A percentile compares a stretch with the other conserved stretches of the same genome.
Evolutionary conservation across 306 rosid genomes (phyloP).

Genomic region (Carpinus viminea): DNA sequence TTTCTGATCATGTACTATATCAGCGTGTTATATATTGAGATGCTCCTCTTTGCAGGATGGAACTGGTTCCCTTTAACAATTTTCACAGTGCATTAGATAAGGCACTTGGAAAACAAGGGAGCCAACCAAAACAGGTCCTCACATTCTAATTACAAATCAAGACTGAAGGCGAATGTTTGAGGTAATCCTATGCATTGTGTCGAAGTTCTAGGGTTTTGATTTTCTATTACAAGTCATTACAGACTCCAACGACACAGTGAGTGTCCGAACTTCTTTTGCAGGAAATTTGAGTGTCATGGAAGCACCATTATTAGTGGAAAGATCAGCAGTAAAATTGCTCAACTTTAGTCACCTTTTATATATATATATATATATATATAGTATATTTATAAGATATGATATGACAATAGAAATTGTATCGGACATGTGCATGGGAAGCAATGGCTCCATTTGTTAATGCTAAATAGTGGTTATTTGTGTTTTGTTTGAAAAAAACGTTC

Average conservation of each 20-base stretch:
- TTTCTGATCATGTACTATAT: neutral
- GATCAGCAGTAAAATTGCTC: neutral
- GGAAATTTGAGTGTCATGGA: neutral
- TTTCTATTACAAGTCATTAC: neutral
- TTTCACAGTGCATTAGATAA: constrained; percentile 70
- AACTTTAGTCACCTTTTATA: neutral
- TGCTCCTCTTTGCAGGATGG: constrained; percentile 59
- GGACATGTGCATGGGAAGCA: neutral
- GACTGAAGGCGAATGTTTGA: constrained; percentile 5
- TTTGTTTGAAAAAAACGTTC: too few relatives aligned
- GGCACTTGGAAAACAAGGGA: constrained; percentile 86
- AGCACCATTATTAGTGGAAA: neutral
- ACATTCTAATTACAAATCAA: constrained; percentile 48
- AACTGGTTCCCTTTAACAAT: constrained; percentile 67
- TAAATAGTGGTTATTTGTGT: too few relatives aligned
- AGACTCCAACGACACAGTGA: neutral
- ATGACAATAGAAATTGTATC: neutral
- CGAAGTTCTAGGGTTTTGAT: neutral
- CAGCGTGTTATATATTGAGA: constrained; percentile 3
- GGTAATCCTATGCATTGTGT: neutral
- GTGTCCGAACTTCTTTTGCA: neutral
- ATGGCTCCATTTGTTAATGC: neutral
- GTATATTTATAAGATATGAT: neutral
- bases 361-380: too few relatives aligned
- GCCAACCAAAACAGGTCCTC: constrained; percentile 94